These are phyloP conservation scores for Penstemon eatonii DNA, from an alignment of 257 asterid species.

Conservation along the genomic window DNA sequence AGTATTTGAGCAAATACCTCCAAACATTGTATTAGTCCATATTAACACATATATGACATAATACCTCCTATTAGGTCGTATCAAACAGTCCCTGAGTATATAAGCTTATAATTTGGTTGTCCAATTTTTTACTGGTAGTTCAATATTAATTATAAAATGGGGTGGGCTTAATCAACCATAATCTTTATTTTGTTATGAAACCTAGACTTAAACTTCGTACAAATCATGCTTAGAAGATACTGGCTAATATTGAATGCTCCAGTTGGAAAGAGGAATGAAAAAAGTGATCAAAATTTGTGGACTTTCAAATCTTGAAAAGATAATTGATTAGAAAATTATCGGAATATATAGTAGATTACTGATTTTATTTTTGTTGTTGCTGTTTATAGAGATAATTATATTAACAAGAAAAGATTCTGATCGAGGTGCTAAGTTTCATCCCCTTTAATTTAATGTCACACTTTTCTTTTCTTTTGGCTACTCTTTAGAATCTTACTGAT, in stretches of 20 bases:
- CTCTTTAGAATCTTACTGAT: constrained; percentile 39
- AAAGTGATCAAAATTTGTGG: constrained; percentile 28
- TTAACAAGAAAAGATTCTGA: constrained; percentile 5
- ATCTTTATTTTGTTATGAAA: constrained; percentile 9
- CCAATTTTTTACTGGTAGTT: no score
- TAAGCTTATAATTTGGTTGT: no score
- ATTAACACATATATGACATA: no score
- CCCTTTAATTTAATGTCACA: constrained; percentile 9
- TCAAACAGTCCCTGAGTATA: no score
- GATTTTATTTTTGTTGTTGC: not conserved
- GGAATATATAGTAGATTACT: constrained; percentile 12
- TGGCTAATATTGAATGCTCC: not conserved
- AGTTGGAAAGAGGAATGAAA: constrained; percentile 27
- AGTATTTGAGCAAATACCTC: no score
- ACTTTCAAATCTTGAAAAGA: constrained; percentile 33
- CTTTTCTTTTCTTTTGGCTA: constrained; percentile 22
- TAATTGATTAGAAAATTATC: constrained; percentile 1
- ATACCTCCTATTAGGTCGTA: no score
- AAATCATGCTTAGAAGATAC: not conserved
- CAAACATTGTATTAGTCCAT: no score
- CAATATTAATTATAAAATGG: no score
- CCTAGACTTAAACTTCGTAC: no score
- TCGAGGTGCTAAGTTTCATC: constrained; percentile 20
- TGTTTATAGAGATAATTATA: not conserved
- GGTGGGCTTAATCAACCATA: not conserved